A percentile compares a stretch with the other conserved stretches of the same genome.
Conservation (phyloP, 441 rosid species). For the Eugenia klotzschiana region DNA sequence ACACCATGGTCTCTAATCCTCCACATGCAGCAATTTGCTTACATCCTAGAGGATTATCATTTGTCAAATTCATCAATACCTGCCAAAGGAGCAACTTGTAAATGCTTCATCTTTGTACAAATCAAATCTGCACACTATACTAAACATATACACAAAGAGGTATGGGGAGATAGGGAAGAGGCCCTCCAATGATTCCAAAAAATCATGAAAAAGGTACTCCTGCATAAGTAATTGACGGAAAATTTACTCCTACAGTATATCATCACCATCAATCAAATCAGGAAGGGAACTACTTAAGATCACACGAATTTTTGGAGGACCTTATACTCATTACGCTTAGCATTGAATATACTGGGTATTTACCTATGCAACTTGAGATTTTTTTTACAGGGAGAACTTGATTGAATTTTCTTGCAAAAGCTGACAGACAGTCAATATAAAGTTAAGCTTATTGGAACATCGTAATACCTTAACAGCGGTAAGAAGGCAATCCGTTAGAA, state of each 20-base stretch:
- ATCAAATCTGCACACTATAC: neutral
- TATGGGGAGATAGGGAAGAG: neutral
- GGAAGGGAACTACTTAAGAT: neutral
- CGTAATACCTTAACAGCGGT: slow-evolving; percentile 67
- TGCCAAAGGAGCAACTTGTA: slow-evolving; percentile 14
- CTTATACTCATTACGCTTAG: too few species aligned
- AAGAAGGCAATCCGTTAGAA: slow-evolving; percentile 74
- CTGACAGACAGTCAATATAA: neutral
- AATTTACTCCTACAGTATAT: neutral
- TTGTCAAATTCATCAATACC: slow-evolving; percentile 96
- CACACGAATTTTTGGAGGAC: neutral
- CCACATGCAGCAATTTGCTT: slow-evolving; percentile 72
- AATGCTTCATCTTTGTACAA: neutral
- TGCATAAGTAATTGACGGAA: neutral
- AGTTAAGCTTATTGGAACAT: neutral
- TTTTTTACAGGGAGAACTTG: neutral
- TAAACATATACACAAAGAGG: neutral
- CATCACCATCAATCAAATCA: neutral
- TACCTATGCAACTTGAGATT: neutral
- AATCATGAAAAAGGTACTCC: neutral
- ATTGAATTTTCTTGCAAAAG: neutral
- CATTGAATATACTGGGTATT: too few species aligned
- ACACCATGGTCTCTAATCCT: slow-evolving; percentile 70
- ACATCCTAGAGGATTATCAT: slow-evolving; percentile 76
- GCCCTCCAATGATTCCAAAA: neutral